phyloP scores from a whole-genome alignment of 495 filamentous ascomycete genomes.

The Corynascus novoguineensis region DNA sequence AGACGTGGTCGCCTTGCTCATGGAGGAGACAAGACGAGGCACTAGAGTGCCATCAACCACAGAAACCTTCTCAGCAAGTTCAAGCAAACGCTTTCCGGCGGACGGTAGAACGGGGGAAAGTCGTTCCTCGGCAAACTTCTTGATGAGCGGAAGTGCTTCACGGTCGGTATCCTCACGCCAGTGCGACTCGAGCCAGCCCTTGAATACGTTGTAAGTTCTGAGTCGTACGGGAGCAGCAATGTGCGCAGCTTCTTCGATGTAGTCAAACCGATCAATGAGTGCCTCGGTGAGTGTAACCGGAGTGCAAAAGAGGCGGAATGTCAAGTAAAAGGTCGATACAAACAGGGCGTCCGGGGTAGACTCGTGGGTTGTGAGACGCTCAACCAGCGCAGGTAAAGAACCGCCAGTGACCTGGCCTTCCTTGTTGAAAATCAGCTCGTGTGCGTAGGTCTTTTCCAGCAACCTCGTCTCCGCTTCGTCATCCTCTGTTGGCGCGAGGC shows the following conservation, averaged over 20 bases:
- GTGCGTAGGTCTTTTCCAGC: constrained; percentile 76
- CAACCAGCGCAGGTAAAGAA: constrained; percentile 83
- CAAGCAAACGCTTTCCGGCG: constrained; percentile 71
- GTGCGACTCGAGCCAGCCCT: constrained; percentile 94
- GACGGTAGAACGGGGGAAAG: constrained; percentile 62
- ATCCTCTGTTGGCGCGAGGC: constrained; percentile 64
- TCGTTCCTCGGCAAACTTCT: constrained; percentile 68
- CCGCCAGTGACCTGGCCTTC: constrained; percentile 93
- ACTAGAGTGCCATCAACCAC: constrained; percentile 67
- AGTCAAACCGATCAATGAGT: constrained; percentile 85
- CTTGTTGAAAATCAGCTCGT: constrained; percentile 88
- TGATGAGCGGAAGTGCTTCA: constrained; percentile 67
- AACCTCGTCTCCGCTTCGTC: constrained; percentile 76
- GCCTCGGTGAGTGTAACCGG: constrained; percentile 72
- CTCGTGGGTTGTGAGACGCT: constrained; percentile 88
- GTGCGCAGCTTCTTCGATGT: constrained; percentile 69
- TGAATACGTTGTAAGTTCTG: constrained; percentile 93
- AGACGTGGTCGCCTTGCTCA: constrained; percentile 79
- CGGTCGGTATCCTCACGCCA: constrained; percentile 81
- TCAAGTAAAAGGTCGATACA: constrained; percentile 92
- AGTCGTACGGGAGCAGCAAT: constrained; percentile 76
- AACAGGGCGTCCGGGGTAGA: constrained; percentile 90
- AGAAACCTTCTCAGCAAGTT: constrained; percentile 78
- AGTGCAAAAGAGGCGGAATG: constrained; percentile 90
- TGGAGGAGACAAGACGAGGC: constrained; percentile 80